phyloP scores from a whole-genome alignment of 192 early-diverging fungal species.

The Chytriomyces confervae region DNA sequence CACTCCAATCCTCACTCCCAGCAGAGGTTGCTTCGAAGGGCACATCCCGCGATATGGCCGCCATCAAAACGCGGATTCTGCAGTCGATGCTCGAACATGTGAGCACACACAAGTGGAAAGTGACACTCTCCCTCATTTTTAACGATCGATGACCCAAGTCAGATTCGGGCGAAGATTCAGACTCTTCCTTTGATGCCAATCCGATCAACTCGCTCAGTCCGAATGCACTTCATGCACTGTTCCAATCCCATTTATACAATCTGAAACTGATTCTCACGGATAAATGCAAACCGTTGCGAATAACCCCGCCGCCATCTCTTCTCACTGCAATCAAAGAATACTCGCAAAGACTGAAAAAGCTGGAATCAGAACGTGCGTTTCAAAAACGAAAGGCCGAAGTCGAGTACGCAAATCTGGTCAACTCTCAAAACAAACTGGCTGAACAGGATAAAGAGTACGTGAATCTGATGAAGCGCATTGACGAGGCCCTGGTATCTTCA shows the following conservation, averaged over 20 bases:
- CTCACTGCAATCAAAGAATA: background rate
- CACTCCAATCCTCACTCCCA: no score
- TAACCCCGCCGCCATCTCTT: background rate
- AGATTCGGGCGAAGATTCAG: background rate
- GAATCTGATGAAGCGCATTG: background rate
- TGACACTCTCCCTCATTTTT: no score
- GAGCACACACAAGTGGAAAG: no score
- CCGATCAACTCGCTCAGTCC: background rate
- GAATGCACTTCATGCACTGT: slow-evolving; percentile 7
- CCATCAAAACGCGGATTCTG: no score
- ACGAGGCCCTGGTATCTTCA: background rate
- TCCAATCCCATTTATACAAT: background rate
- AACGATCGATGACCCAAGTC: background rate
- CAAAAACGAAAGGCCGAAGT: slow-evolving; percentile 29
- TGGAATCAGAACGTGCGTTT: background rate
- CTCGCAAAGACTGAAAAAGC: background rate
- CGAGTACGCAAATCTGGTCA: slow-evolving; percentile 24
- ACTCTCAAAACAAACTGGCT: background rate
- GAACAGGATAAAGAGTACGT: background rate
- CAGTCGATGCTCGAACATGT: no score
- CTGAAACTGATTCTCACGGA: background rate
- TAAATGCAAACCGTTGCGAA: background rate
- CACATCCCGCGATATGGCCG: no score
- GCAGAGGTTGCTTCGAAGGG: no score
- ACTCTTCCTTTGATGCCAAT: background rate